phyloP scores from a whole-genome alignment of 768 basidiomycete species.

The Tulasnella sp. region DNA sequence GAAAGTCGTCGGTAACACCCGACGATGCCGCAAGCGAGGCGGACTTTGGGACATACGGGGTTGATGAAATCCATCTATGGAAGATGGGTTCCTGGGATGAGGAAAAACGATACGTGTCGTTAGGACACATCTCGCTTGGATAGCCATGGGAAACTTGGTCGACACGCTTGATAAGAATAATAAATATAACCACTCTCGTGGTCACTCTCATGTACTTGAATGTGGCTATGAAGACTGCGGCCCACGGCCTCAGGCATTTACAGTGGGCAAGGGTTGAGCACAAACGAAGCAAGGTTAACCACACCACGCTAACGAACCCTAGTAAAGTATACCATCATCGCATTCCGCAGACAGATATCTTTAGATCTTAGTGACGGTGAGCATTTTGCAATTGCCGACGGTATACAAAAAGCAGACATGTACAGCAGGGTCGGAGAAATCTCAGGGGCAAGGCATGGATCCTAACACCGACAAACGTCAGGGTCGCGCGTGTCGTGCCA shows the following conservation, averaged over 20 bases:
- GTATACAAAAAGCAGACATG: background rate
- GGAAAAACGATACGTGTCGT: constrained; percentile 19
- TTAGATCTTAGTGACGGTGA: background rate
- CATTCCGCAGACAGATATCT: background rate
- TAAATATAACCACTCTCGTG: background rate
- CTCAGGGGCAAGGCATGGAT: background rate
- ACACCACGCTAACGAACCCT: background rate
- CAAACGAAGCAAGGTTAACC: background rate
- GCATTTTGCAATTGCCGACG: background rate
- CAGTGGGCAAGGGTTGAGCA: background rate
- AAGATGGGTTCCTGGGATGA: constrained; percentile 19
- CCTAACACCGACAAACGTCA: background rate
- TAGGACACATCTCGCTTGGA: constrained; percentile 11
- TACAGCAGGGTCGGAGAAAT: background rate
- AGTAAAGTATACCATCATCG: background rate
- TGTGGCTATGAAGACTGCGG: background rate
- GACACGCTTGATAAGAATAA: background rate
- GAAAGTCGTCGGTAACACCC: background rate
- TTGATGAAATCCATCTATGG: constrained; percentile 16
- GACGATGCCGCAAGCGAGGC: background rate
- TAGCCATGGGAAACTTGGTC: background rate
- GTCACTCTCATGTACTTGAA: background rate
- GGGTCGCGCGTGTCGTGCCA: background rate
- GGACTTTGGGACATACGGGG: constrained; percentile 20
- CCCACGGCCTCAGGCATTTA: background rate